phyloP scores from a whole-genome alignment of 2,329 filamentous ascomycete genomes.

The Diplocarpon mali region DNA sequence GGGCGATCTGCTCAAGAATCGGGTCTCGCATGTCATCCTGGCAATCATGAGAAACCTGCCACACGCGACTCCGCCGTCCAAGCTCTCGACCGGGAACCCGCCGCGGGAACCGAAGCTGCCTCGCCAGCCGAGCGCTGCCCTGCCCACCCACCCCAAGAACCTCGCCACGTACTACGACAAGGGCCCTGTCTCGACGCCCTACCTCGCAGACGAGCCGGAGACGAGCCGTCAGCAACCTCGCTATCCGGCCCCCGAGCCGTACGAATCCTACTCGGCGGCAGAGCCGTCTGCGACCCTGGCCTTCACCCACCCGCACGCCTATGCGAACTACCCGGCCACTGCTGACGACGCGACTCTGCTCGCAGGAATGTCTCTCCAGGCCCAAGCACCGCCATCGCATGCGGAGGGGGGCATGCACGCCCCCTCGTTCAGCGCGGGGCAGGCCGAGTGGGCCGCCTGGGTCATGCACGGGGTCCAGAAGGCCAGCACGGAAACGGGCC shows the following conservation, averaged over 20 bases:
- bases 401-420: slow-evolving; percentile 16
- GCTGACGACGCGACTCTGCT: slow-evolving; percentile 20
- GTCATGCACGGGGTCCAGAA: too few species aligned
- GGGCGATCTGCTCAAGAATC: slow-evolving; percentile 35
- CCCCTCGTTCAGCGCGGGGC: slow-evolving; percentile 7
- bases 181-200: background rate
- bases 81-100: slow-evolving; percentile 5
- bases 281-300: slow-evolving; percentile 8
- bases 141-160: slow-evolving; percentile 2
- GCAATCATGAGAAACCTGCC: slow-evolving; percentile 35
- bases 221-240: slow-evolving; percentile 21
- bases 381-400: slow-evolving; percentile 27
- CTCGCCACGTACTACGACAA: slow-evolving; percentile 4
- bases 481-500: too few species aligned
- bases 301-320: slow-evolving; percentile 17
- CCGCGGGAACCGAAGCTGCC: slow-evolving; percentile 8
- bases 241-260: slow-evolving; percentile 26
- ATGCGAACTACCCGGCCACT: slow-evolving; percentile 10
- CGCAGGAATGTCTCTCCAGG: slow-evolving; percentile 14
- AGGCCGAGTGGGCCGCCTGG: too few species aligned
- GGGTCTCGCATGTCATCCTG: slow-evolving; percentile 38
- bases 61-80: slow-evolving; percentile 30
- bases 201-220: slow-evolving; percentile 1
- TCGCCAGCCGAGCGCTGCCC: background rate
- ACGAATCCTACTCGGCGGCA: slow-evolving; percentile 19